Base-by-base conservation (phyloP, 1,139 yeast species). In the Martiniozyma asiatica region DNA sequence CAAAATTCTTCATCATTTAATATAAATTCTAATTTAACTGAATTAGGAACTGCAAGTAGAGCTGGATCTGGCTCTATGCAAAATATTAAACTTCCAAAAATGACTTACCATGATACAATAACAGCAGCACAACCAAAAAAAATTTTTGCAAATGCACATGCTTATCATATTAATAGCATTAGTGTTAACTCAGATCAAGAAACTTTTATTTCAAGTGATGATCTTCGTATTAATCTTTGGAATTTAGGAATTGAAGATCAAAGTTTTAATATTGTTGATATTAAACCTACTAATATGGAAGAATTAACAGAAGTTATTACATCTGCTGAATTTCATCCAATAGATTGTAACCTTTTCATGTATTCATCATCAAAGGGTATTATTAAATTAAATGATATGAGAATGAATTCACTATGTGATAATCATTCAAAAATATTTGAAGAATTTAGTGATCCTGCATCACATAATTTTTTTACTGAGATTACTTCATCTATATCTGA, bases 261-360 rank as follows among this genome's bases (percentile, higher is more conserved):
- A 59, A 75, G 92, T 45, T 92, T 92, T 59, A 92, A 81, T 55
- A 87, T 92, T 45, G 98, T 92, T 38, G 98, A 92, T 57, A 92
- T 92, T 48, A 87, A 92, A 56, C 99, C 99, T 6, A 82, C 89
- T 13, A 85, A 87, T 56, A 92, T 92, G 98, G 99, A 92, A 60
- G 99, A 92, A 58, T 69, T 92, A 48, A 89, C 98, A 10, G 98
- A 92, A 56, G 98, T 92, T 32, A 89, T 92, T 43, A 92, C 99
- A n/a, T 73, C 92, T 47, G 94, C 97, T 3, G 95, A 87, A 55
- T 89, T 92, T 61, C 98, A 92, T 55, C 98, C 99, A 11, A 61
- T 63, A 32, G 78, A 79, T 53, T 92, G 99, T 63, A 89, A 89
- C 55, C 63, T 81, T 49, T 89, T 92, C 56, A 85, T 89, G 92